Percentiles rank a stretch among this genome's conserved stretches.
phyloP scores from a whole-genome alignment of 2,329 filamentous ascomycete genomes.

The Aspergillus caelatus region DNA sequence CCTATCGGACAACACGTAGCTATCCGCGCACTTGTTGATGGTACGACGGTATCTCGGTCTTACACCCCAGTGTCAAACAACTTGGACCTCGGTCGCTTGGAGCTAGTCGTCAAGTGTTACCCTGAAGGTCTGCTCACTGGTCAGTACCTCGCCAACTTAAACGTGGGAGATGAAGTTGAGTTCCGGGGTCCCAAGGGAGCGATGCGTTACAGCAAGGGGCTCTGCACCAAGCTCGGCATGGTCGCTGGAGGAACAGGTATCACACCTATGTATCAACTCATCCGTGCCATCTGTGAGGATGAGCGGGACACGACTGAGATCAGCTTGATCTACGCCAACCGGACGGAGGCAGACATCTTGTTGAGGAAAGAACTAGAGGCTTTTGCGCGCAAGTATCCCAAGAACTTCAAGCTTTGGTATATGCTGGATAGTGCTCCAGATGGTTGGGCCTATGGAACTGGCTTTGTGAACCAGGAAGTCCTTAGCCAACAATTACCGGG shows the following conservation, averaged over 20 bases:
- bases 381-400: slow-evolving; percentile 54
- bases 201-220: slow-evolving; percentile 33
- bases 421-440: slow-evolving; percentile 54
- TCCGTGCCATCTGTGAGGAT: slow-evolving; percentile 66
- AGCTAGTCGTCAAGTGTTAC: slow-evolving; percentile 41
- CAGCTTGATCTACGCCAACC: slow-evolving; percentile 63
- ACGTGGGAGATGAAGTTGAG: slow-evolving; percentile 36
- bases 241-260: slow-evolving; percentile 45
- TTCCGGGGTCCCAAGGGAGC: slow-evolving; percentile 42
- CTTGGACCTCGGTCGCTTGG: slow-evolving; percentile 34
- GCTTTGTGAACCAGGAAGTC: slow-evolving; percentile 56
- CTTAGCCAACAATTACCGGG: slow-evolving; percentile 55
- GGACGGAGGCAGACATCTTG: slow-evolving; percentile 62
- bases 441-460: slow-evolving; percentile 53
- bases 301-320: slow-evolving; percentile 60
- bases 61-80: slow-evolving; percentile 54
- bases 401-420: slow-evolving; percentile 60
- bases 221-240: slow-evolving; percentile 41
- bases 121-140: slow-evolving; percentile 37
- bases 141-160: slow-evolving; percentile 33
- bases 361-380: slow-evolving; percentile 59
- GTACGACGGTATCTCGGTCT: slow-evolving; percentile 52
- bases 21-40: slow-evolving; percentile 53
- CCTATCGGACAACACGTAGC: slow-evolving; percentile 62
- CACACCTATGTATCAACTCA: slow-evolving; percentile 63